These are phyloP conservation scores for Jatropha curcas DNA, from an alignment of 345 rosid genomes.

Conservation along the genomic window DNA sequence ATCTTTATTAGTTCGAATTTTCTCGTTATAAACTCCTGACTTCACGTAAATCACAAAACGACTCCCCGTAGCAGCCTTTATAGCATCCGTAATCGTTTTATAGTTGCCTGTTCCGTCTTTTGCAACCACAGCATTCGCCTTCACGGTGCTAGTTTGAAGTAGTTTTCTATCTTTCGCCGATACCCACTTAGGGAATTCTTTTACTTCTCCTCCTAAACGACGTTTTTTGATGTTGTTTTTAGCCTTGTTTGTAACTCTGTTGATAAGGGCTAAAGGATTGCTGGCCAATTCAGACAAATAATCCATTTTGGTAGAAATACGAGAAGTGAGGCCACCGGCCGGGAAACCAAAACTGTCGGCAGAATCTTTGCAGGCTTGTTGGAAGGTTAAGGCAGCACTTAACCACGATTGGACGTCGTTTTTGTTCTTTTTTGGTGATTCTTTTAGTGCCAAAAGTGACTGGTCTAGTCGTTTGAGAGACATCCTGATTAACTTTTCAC, in stretches of 20 bases:
- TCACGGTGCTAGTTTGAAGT: slow-evolving; percentile 32
- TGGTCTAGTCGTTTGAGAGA: slow-evolving; percentile 54
- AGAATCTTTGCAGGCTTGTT: slow-evolving; percentile 74
- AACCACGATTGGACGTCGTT: slow-evolving; percentile 74
- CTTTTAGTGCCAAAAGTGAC: slow-evolving; percentile 45
- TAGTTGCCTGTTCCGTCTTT: slow-evolving; percentile 85
- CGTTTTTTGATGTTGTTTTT: slow-evolving; percentile 10
- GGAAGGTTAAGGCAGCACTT: slow-evolving; percentile 70
- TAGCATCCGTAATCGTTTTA: slow-evolving; percentile 59
- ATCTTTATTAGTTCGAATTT: slow-evolving; percentile 49
- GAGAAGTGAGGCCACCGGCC: slow-evolving; percentile 20
- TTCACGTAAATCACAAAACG: slow-evolving; percentile 78
- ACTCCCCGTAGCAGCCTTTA: slow-evolving; percentile 56
- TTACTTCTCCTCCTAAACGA: slow-evolving; percentile 4
- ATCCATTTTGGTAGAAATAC: slow-evolving; percentile 57
- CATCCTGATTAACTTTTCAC: slow-evolving; percentile 52
- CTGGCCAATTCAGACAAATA: slow-evolving; percentile 55
- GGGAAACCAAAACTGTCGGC: slow-evolving; percentile 21
- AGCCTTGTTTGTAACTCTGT: slow-evolving; percentile 19
- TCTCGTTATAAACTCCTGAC: slow-evolving; percentile 74
- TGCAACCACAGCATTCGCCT: slow-evolving; percentile 63
- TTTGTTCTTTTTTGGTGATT: slow-evolving; percentile 39
- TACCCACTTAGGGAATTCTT: slow-evolving; percentile 54
- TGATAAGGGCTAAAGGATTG: slow-evolving; percentile 59
- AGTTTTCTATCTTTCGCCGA: slow-evolving; percentile 48